phyloP scores from a whole-genome alignment of 371 early-diverging fungal genomes.

The Basidiobolus meristosporus region DNA sequence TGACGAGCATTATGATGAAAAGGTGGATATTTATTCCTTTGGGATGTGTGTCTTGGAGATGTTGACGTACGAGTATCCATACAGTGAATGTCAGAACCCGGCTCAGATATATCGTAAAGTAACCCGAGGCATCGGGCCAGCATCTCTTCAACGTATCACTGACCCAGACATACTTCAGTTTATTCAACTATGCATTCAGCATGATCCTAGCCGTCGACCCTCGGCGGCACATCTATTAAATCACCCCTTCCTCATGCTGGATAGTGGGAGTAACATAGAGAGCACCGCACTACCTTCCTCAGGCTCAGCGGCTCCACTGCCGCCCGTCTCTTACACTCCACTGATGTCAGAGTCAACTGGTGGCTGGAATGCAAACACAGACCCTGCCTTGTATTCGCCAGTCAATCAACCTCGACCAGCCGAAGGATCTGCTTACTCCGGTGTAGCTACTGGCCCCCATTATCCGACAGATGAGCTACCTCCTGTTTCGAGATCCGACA shows the following conservation, averaged over 20 bases:
- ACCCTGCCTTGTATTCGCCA: too few species aligned
- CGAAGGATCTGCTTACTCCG: too few species aligned
- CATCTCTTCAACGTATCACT: constrained; percentile 39
- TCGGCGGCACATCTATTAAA: constrained; percentile 62
- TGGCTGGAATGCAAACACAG: too few species aligned
- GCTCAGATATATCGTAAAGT: constrained; percentile 77
- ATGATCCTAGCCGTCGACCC: constrained; percentile 52
- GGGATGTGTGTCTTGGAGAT: constrained; percentile 85
- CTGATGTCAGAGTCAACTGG: too few species aligned
- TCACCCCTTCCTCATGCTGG: constrained; percentile 56
- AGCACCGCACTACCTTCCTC: not conserved
- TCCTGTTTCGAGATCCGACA: too few species aligned
- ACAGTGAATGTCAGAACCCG: constrained; percentile 71
- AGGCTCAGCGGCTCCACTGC: too few species aligned
- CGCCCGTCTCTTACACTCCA: too few species aligned
- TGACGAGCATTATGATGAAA: constrained; percentile 74
- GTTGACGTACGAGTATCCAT: constrained; percentile 79
- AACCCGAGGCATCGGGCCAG: constrained; percentile 51
- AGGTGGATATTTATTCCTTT: constrained; percentile 86
- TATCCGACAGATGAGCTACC: too few species aligned
- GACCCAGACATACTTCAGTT: constrained; percentile 56
- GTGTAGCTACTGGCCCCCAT: too few species aligned
- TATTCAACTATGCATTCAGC: constrained; percentile 52
- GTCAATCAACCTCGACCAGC: too few species aligned
- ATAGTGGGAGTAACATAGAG: not conserved